Evolutionary conservation across 169 alveolate genomes (phyloP).

Genomic region (Cryptosporidium canis): DNA sequence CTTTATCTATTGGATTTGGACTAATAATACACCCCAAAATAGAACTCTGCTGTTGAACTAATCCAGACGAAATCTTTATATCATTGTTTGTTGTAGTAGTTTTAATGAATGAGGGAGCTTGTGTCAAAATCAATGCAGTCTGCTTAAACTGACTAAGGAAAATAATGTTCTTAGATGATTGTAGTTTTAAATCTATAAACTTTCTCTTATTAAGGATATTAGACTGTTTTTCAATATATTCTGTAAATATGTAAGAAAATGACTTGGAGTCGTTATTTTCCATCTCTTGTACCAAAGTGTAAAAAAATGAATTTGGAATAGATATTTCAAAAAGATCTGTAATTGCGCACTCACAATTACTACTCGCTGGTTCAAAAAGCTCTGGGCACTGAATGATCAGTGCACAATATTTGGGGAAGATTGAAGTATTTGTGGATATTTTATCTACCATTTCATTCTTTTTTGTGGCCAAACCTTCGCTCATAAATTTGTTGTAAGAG

Average conservation of each 20-base stretch:
- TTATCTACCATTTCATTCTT: slow-evolving; percentile 10
- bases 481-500: slow-evolving; percentile 24
- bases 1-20: slow-evolving; percentile 77
- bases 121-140: not conserved
- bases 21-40: slow-evolving; percentile 69
- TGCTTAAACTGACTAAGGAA: slow-evolving; percentile 45
- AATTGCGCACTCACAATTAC: not conserved
- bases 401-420: slow-evolving; percentile 68
- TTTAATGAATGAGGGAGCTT: slow-evolving; percentile 19
- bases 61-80: slow-evolving; percentile 10
- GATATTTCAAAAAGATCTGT: slow-evolving; percentile 27
- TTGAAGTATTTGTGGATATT: not conserved
- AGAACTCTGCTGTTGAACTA: slow-evolving; percentile 28
- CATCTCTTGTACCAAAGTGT: not conserved
- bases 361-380: slow-evolving; percentile 15
- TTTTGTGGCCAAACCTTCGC: not conserved
- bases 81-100: not conserved
- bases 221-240: not conserved
- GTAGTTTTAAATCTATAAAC: slow-evolving; percentile 2
- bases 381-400: slow-evolving; percentile 65
- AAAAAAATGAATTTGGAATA: slow-evolving; percentile 20
- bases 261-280: slow-evolving; percentile 28
- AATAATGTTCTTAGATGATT: slow-evolving; percentile 17
- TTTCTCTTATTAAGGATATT: slow-evolving; percentile 2
- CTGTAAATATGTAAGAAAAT: not conserved